A percentile compares a stretch with the other conserved stretches of the same genome.
Evolutionary conservation across 352 stramenopile genomes (phyloP).

Genomic region (Phytophthora kernoviae): DNA sequence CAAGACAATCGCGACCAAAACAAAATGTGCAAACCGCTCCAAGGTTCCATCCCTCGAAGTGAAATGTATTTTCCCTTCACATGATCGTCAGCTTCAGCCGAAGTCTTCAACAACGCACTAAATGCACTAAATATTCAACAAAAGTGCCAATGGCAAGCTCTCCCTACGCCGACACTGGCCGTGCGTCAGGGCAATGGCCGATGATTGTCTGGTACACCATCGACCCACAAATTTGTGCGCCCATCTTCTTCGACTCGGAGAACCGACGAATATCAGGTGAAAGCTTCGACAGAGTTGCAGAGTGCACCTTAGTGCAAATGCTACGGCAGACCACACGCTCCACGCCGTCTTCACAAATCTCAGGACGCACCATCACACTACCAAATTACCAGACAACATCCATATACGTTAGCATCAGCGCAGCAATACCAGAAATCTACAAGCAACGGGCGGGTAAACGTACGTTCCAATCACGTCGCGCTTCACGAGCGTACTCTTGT

Average conservation of each 20-base stretch:
- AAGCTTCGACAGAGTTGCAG: conserved; percentile 17
- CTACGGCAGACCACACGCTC: conserved; percentile 40
- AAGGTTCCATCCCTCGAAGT: not conserved
- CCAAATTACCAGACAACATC: conserved; percentile 5
- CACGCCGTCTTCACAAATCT: conserved; percentile 40
- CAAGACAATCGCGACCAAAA: not conserved
- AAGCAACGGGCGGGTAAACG: conserved; percentile 6
- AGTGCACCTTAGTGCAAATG: conserved; percentile 45
- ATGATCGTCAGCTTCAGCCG: not conserved
- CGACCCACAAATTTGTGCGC: conserved; percentile 36
- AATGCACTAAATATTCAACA: conserved; percentile 35
- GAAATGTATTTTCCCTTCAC: conserved; percentile 5
- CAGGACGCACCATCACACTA: conserved; percentile 36
- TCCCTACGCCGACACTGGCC: conserved; percentile 28
- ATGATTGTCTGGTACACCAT: conserved; percentile 40
- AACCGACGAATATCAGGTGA: conserved; percentile 32
- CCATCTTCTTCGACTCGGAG: conserved; percentile 36
- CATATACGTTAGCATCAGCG: conserved; percentile 11
- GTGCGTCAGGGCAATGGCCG: conserved; percentile 27
- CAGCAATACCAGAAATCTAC: not conserved
- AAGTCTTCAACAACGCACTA: conserved; percentile 7
- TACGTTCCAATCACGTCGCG: conserved; percentile 46
- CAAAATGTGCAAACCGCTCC: not conserved
- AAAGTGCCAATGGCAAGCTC: not conserved
- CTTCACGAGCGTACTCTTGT: conserved; percentile 29